A percentile compares a stretch with the other conserved stretches of the same genome.
phyloP scores from a whole-genome alignment of 371 early-diverging fungal genomes.

The Coemansia linderi region DNA sequence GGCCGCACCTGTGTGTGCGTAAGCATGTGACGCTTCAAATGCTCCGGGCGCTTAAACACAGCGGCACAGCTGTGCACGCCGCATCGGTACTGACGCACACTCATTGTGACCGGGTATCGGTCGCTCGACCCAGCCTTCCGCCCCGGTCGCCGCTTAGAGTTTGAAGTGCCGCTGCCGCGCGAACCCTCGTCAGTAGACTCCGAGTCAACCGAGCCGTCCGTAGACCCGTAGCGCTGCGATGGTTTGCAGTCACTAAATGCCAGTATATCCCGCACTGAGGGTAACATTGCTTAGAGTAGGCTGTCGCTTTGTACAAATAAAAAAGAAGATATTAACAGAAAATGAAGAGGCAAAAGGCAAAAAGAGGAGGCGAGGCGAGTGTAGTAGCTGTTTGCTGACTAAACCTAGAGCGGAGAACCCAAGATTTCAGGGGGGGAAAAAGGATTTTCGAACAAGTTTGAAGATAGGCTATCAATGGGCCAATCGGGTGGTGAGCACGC shows the following conservation, averaged over 20 bases:
- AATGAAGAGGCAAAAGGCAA: not conserved
- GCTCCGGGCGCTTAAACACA: slow-evolving; percentile 71
- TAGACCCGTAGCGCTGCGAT: not conserved
- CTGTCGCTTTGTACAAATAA: not conserved
- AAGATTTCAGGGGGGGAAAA: slow-evolving; percentile 5
- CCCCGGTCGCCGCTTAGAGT: slow-evolving; percentile 37
- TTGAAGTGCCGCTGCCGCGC: not conserved
- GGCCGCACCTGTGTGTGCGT: slow-evolving; percentile 84
- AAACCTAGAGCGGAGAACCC: not conserved
- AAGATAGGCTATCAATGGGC: slow-evolving; percentile 3
- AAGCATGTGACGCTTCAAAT: slow-evolving; percentile 75
- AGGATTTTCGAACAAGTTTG: not conserved
- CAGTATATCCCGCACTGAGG: slow-evolving; percentile 44
- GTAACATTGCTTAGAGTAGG: slow-evolving; percentile 26
- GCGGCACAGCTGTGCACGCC: slow-evolving; percentile 59
- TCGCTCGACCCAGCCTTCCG: slow-evolving; percentile 28
- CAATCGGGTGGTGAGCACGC: slow-evolving; percentile 15
- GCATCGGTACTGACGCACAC: slow-evolving; percentile 42
- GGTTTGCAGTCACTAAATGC: slow-evolving; percentile 16
- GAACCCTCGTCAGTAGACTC: slow-evolving; percentile 3
- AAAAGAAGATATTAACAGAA: not conserved
- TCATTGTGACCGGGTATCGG: slow-evolving; percentile 22
- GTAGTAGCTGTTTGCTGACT: not conserved
- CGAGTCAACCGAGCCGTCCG: not conserved
- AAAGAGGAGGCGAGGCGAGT: not conserved